Percentiles rank a stretch among this genome's conserved stretches.
Evolutionary conservation across 1,284 basidiomycete genomes (phyloP).

Genomic region (Irpex lacteus): DNA sequence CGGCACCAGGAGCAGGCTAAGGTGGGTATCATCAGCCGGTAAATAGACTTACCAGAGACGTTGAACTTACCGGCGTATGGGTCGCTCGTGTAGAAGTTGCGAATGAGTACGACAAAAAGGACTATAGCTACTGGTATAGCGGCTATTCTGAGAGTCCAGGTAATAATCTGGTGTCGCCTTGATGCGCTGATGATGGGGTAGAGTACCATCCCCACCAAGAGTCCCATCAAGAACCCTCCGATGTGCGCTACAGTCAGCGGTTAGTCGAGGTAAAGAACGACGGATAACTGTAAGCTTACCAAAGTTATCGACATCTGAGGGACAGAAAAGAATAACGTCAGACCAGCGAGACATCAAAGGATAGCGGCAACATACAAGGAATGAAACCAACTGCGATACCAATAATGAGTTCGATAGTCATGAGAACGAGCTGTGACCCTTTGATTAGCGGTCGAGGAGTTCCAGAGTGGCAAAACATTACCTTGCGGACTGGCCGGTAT

Average conservation of each 20-base stretch:
- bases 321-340: conserved; percentile 7
- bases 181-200: conserved; percentile 88
- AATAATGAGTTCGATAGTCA: conserved; percentile 81
- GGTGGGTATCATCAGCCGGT: conserved; percentile 3
- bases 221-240: conserved; percentile 81
- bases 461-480: conserved; percentile 27
- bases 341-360: conserved; percentile 5
- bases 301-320: conserved; percentile 73
- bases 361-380: conserved; percentile 51
- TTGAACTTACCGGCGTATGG: conserved; percentile 67
- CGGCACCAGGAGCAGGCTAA: conserved; percentile 87
- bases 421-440: conserved; percentile 62
- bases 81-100: conserved; percentile 89
- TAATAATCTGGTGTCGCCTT: conserved; percentile 68
- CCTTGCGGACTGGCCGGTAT: conserved; percentile 75
- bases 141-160: conserved; percentile 72
- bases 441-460: conserved; percentile 7
- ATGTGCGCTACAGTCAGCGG: conserved; percentile 55
- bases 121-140: conserved; percentile 76
- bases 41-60: conserved; percentile 6
- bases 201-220: conserved; percentile 78
- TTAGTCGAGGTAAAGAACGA: conserved; percentile 6
- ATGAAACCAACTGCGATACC: conserved; percentile 87
- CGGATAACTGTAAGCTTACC: conserved; percentile 39
- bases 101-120: conserved; percentile 78